A percentile compares a stretch with the other conserved stretches of the same genome.
phyloP scores from a whole-genome alignment of 331 rosid species.

The Telfairia occidentalis region DNA sequence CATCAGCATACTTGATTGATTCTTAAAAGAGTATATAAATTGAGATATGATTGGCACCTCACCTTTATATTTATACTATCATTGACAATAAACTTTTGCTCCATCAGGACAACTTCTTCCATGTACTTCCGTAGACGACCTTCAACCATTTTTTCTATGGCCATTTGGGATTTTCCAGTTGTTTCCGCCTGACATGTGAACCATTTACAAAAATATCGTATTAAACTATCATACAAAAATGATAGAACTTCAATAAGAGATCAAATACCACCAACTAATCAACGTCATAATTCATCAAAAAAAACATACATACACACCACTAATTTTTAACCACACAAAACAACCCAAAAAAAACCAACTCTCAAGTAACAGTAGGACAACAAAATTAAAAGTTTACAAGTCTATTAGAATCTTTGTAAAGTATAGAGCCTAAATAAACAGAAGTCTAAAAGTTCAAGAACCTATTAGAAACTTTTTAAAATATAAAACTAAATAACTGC shows the following conservation, averaged over 20 bases:
- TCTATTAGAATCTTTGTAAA: not conserved
- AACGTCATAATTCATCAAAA: not conserved
- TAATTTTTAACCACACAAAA: not conserved
- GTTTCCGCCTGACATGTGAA: constrained; percentile 64
- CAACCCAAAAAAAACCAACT: not conserved
- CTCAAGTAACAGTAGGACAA: not conserved
- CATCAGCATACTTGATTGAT: not conserved
- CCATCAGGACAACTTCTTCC: constrained; percentile 87
- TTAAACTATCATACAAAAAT: not conserved
- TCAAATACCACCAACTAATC: not conserved
- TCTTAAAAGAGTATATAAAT: constrained; percentile 1
- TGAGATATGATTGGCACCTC: constrained; percentile 7
- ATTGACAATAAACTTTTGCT: constrained; percentile 68
- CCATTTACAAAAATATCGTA: not conserved
- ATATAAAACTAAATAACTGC: not conserved
- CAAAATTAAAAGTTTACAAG: not conserved
- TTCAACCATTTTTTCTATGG: constrained; percentile 89
- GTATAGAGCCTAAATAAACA: not conserved
- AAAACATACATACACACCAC: not conserved
- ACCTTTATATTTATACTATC: constrained; percentile 71
- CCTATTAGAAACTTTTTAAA: not conserved
- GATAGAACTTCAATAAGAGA: not conserved
- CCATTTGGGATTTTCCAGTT: constrained; percentile 78
- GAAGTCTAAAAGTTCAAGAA: not conserved
- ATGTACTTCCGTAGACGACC: constrained; percentile 89